These are phyloP conservation scores for Phaffia rhodozyma DNA, from an alignment of 1,284 basidiomycete species.

Conservation along the genomic window DNA sequence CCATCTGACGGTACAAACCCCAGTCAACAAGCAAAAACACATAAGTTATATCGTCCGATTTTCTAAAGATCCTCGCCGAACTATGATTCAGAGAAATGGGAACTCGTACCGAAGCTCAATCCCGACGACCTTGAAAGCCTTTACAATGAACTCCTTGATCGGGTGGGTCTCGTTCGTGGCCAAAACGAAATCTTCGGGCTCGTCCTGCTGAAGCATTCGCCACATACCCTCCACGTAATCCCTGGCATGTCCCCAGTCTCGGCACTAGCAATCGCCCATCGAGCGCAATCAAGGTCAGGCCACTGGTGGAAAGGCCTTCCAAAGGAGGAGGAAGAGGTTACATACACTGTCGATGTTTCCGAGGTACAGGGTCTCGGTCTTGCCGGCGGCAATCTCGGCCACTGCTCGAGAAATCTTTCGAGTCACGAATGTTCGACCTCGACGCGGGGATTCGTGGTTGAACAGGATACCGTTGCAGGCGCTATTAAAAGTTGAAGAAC, in stretches of 20 bases:
- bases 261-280: constrained; percentile 23
- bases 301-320: too few relatives aligned
- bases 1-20: constrained; percentile 45
- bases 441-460: constrained; percentile 85
- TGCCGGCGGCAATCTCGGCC: constrained; percentile 73
- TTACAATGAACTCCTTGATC: constrained; percentile 78
- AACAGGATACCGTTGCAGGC: constrained; percentile 65
- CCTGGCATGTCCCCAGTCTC: constrained; percentile 86
- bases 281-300: too few relatives aligned
- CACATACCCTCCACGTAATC: constrained; percentile 93
- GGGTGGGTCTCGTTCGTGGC: constrained; percentile 85
- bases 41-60: not conserved
- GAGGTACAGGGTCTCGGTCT: constrained; percentile 73
- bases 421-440: constrained; percentile 85
- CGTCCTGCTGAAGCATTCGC: constrained; percentile 75
- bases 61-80: not conserved
- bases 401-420: constrained; percentile 81
- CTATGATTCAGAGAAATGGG: not conserved
- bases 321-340: too few relatives aligned
- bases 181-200: constrained; percentile 74
- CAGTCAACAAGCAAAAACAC: constrained; percentile 1
- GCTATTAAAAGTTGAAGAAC: not conserved
- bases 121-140: constrained; percentile 57
- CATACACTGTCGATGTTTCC: constrained; percentile 73
- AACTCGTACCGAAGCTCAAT: constrained; percentile 48